phyloP scores from a whole-genome alignment of 2,329 filamentous ascomycete genomes.

The Graphilbum sp. region DNA sequence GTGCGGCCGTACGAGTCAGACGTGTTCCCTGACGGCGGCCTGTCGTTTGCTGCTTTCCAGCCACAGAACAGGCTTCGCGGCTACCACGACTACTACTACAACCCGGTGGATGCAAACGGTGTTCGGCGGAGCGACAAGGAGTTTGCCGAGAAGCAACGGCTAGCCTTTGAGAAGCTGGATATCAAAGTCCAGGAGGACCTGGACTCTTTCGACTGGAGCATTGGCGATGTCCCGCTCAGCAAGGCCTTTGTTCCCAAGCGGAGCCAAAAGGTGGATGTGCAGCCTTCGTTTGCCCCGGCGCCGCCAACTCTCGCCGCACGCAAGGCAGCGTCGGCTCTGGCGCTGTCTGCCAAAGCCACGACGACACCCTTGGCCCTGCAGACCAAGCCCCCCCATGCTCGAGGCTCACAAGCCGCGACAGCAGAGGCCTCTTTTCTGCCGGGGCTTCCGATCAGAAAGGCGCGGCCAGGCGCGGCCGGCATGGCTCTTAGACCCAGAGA shows the following conservation, averaged over 20 bases:
- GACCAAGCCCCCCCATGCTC: constrained; percentile 10
- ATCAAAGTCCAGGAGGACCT: constrained; percentile 51
- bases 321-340: constrained; percentile 35
- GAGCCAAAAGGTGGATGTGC: too few relatives aligned
- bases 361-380: constrained; percentile 11
- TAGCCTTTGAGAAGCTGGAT: constrained; percentile 40
- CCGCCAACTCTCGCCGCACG: constrained; percentile 34
- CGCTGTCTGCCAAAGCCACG: constrained; percentile 18
- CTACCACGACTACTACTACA: constrained; percentile 44
- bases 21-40: constrained; percentile 37
- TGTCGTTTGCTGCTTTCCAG: constrained; percentile 42
- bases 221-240: constrained; percentile 36
- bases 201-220: constrained; percentile 44
- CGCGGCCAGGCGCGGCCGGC: neutral
- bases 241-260: constrained; percentile 17
- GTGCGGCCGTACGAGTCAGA: constrained; percentile 55
- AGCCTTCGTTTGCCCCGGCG: too few relatives aligned
- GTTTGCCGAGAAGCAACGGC: constrained; percentile 35
- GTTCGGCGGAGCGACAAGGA: constrained; percentile 45
- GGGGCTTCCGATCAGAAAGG: constrained; percentile 6
- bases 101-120: constrained; percentile 51
- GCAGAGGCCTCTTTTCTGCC: constrained; percentile 9
- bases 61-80: constrained; percentile 42
- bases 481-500: constrained; percentile 5
- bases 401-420: constrained; percentile 8